Conservation (phyloP, 805 yeast genomes). For the Pichia cabralensis region DNA sequence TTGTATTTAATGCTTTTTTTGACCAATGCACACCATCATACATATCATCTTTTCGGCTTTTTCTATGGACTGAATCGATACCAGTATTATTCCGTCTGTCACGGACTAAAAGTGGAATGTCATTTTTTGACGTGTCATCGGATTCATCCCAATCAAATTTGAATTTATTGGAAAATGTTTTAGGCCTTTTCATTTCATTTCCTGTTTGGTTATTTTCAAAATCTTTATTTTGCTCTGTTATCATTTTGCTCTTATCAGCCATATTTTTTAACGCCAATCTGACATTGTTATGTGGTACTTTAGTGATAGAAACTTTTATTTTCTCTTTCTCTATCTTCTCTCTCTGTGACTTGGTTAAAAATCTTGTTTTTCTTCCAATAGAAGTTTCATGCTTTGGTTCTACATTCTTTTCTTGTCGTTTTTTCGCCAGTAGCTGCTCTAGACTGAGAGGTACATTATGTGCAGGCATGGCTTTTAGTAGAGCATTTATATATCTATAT, state of each 20-base stretch:
- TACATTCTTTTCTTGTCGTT: slow-evolving; percentile 22
- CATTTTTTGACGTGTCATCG: slow-evolving; percentile 52
- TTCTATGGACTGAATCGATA: slow-evolving; percentile 15
- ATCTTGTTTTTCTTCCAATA: slow-evolving; percentile 16
- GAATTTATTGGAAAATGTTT: slow-evolving; percentile 26
- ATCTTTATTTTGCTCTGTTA: not conserved
- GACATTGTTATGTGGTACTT: too few species aligned
- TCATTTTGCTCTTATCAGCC: too few species aligned
- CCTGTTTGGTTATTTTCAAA: not conserved
- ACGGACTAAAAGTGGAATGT: too few species aligned
- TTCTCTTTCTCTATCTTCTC: slow-evolving; percentile 22
- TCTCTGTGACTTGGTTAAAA: slow-evolving; percentile 39
- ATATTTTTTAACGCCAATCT: too few species aligned
- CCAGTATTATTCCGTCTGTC: slow-evolving; percentile 33
- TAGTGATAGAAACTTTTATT: not conserved
- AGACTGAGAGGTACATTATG: slow-evolving; percentile 27
- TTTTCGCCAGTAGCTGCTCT: slow-evolving; percentile 25
- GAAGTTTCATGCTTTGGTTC: slow-evolving; percentile 4
- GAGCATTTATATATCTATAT: too few species aligned
- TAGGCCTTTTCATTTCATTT: not conserved
- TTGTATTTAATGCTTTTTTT: slow-evolving; percentile 47
- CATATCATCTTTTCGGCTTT: not conserved
- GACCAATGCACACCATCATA: slow-evolving; percentile 47
- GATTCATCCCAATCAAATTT: slow-evolving; percentile 58
- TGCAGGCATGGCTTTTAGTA: too few species aligned